A percentile compares a stretch with the other conserved stretches of the same genome.
phyloP scores from a whole-genome alignment of 495 filamentous ascomycete species.

The Xylaria palmicola region DNA sequence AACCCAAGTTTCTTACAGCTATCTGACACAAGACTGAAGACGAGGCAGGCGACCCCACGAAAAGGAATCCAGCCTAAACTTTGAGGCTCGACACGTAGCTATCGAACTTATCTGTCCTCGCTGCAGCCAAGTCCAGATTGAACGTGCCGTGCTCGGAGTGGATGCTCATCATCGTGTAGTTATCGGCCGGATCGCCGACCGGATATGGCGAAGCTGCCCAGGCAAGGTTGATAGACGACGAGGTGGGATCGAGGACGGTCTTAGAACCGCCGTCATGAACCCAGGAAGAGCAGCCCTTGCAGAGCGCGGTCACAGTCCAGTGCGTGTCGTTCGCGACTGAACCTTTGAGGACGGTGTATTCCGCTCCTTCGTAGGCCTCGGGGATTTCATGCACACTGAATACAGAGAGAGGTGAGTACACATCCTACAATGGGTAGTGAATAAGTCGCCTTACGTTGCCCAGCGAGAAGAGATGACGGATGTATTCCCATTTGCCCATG shows the following conservation, averaged over 20 bases:
- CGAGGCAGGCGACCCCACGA: not conserved
- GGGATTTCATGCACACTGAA: conserved; percentile 27
- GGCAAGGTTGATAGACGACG: conserved; percentile 37
- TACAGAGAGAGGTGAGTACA: not conserved
- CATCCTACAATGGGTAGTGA: not conserved
- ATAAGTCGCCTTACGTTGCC: conserved; percentile 14
- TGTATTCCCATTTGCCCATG: conserved; percentile 33
- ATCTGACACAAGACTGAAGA: not conserved
- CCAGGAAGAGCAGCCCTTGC: conserved; percentile 37
- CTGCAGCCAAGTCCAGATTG: conserved; percentile 34
- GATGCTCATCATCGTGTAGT: conserved; percentile 38
- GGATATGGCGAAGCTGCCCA: conserved; percentile 36
- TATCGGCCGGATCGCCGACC: conserved; percentile 34
- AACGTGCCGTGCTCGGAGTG: conserved; percentile 40
- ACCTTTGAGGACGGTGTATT: conserved; percentile 34
- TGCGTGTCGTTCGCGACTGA: conserved; percentile 36
- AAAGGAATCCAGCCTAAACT: not conserved
- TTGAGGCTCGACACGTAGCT: not conserved
- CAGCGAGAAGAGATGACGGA: conserved; percentile 32
- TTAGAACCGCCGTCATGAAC: conserved; percentile 23
- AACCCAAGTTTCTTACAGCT: not conserved
- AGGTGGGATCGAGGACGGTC: conserved; percentile 33
- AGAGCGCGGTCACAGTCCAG: conserved; percentile 38
- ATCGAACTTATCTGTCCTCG: conserved; percentile 40
- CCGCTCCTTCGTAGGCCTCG: conserved; percentile 26